A percentile compares a stretch with the other conserved stretches of the same genome.
Evolutionary conservation across 352 stramenopile genomes (phyloP).

Genomic region (Elongisporangium undulatum): DNA sequence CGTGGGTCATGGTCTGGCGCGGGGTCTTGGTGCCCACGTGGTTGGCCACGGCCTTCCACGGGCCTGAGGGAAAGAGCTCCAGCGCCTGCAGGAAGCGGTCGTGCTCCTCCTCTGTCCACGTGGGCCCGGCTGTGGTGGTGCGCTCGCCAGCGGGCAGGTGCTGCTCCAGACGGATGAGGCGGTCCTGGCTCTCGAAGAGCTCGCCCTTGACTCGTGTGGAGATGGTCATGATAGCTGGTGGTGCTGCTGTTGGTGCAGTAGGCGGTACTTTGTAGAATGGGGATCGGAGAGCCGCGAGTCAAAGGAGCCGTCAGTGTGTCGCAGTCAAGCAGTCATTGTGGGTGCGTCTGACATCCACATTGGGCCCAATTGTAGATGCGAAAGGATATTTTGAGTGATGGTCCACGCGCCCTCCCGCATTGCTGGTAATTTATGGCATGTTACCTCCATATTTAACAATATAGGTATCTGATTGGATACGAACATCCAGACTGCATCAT

Average conservation of each 20-base stretch:
- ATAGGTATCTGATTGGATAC: not conserved
- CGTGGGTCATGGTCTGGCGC: constrained; percentile 42
- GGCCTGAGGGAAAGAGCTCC: constrained; percentile 27
- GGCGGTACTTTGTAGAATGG: not conserved
- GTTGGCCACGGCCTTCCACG: constrained; percentile 37
- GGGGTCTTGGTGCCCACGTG: constrained; percentile 42
- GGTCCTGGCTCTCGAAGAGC: constrained; percentile 9
- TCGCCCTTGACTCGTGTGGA: constrained; percentile 23
- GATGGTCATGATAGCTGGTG: constrained; percentile 19
- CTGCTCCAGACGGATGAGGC: constrained; percentile 9
- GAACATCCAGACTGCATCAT: not conserved
- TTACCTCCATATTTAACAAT: not conserved
- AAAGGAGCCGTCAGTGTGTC: not conserved
- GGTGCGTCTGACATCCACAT: not conserved
- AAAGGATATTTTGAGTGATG: not conserved
- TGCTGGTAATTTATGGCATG: not conserved
- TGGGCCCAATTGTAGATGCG: not conserved
- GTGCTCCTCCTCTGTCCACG: constrained; percentile 29
- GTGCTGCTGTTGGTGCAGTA: not conserved
- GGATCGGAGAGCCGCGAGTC: not conserved
- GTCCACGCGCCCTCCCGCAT: not conserved
- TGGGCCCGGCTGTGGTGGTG: constrained; percentile 8
- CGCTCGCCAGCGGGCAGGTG: constrained; percentile 5
- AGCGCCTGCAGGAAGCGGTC: constrained; percentile 39
- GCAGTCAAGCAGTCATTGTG: not conserved